phyloP scores from a whole-genome alignment of 345 rosid genomes.

The Boechera divaricarpa region DNA sequence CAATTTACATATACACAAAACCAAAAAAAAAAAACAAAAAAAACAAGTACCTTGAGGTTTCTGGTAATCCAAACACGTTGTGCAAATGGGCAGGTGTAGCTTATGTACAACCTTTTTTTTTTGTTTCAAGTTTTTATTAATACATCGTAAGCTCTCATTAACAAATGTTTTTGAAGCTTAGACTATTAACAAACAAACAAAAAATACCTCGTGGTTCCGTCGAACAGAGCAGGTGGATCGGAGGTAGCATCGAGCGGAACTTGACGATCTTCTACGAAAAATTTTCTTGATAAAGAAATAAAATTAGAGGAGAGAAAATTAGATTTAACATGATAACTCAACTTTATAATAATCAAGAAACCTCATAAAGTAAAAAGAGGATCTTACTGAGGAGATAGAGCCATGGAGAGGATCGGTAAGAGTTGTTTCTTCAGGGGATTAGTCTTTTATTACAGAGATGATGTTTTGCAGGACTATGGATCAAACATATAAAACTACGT shows the following conservation, averaged over 20 bases:
- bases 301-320: not conserved
- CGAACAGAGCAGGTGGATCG: conserved; percentile 73
- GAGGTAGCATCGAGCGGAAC: conserved; percentile 57
- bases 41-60: conserved; percentile 68
- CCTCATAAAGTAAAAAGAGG: not conserved
- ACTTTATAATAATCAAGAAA: not conserved
- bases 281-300: not conserved
- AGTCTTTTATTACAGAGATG: not conserved
- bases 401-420: conserved; percentile 29
- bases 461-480: conserved; percentile 1
- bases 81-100: conserved; percentile 76
- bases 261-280: conserved; percentile 55
- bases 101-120: conserved; percentile 61
- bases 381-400: conserved; percentile 35
- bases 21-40: too few species aligned
- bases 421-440: not conserved
- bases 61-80: conserved; percentile 86
- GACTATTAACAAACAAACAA: not conserved
- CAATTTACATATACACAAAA: not conserved
- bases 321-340: not conserved
- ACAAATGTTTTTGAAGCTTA: not conserved
- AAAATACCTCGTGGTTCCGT: conserved; percentile 72
- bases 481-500: conserved; percentile 2
- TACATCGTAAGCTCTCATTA: not conserved
- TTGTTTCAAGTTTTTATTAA: conserved; percentile 9